Evolutionary conservation across 1,284 basidiomycete genomes (phyloP), one percentile per base, ranked within the genome.

Genomic region (Gymnopus androsaceus): DNA sequence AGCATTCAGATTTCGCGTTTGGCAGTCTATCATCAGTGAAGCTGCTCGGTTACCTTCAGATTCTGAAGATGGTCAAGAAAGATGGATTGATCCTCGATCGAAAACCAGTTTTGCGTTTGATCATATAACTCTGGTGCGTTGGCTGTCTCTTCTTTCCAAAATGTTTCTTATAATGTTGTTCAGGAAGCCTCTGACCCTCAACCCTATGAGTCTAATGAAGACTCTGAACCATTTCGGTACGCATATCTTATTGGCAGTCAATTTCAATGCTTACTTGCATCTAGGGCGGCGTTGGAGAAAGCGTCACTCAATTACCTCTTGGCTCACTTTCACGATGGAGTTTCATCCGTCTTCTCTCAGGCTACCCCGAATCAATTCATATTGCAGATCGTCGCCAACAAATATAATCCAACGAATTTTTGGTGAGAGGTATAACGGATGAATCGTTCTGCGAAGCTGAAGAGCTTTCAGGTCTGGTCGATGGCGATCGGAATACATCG

Each of bases 391-490:
- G 93, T 95, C 27, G 90, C 93, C 14, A 95, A 95, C 73, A 92
- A 94, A 67, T 97, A 96, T 73, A 97, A 95, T 69, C 89, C 92
- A 0, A 73, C 81, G 38, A 97, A 96, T 71, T 97, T 84, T 73
- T 97, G 93, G 93, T 92, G 12, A 48, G 28, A 25, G 23, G 21
- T 30, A 17, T 47, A 7, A n/a, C 12, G 2, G 9, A 19, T 37
- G 31, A 59, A 59, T 82, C 63, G 37, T n/a, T 36, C 42, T 48
- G 15, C 50, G 4, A 46, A 3, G 14, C 45, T 36, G 15, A 45
- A 34, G 52, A 56, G 33, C 17, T 27, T 51, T 12, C 61, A 94
- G 94, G 94, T 90, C 94, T 30, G 95, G 95, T 23, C 80, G 94
- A 67, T 97, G 95, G 95, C 83, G 94, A 42, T 90, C 90, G n/a